Percentiles rank a stretch among this genome's conserved stretches.
phyloP scores from a whole-genome alignment of 2,329 filamentous ascomycete species.

The Colletotrichum orbiculare region DNA sequence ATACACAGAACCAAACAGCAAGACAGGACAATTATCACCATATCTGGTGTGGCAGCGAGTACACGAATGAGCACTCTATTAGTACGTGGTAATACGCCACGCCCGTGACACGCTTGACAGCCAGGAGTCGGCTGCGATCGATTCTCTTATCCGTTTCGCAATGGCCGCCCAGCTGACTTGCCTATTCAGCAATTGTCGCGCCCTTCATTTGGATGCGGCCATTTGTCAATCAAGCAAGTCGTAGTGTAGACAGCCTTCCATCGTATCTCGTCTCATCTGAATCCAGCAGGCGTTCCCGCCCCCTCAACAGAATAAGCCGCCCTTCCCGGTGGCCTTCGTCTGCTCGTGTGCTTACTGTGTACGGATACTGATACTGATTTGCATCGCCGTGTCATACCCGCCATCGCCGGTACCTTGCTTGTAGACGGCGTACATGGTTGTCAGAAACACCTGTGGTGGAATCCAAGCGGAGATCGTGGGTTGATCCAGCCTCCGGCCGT shows the following conservation, averaged over 20 bases:
- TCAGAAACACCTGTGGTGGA: slow-evolving; percentile 19
- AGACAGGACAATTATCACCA: slow-evolving; percentile 8
- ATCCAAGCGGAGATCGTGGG: slow-evolving; percentile 28
- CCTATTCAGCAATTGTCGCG: slow-evolving; percentile 18
- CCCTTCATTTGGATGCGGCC: background rate
- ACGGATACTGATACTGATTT: slow-evolving; percentile 7
- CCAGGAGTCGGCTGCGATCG: slow-evolving; percentile 2
- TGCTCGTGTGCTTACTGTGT: slow-evolving; percentile 7
- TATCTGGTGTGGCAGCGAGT: background rate
- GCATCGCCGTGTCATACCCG: slow-evolving; percentile 23
- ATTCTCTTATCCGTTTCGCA: background rate
- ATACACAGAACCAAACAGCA: slow-evolving; percentile 18
- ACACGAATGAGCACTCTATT: slow-evolving; percentile 11
- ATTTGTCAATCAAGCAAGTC: background rate
- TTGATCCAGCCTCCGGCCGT: slow-evolving; percentile 20
- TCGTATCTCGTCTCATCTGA: slow-evolving; percentile 28
- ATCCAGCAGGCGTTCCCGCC: slow-evolving; percentile 19
- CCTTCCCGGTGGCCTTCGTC: background rate
- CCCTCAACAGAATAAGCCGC: too few species aligned
- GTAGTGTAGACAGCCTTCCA: slow-evolving; percentile 1
- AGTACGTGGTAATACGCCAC: background rate
- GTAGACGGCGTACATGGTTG: background rate
- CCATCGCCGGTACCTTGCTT: slow-evolving; percentile 8
- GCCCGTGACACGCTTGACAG: background rate
- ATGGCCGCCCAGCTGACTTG: slow-evolving; percentile 3